These are phyloP conservation scores for Lentinula raphanica DNA, from an alignment of 768 basidiomycete species.

Conservation along the genomic window DNA sequence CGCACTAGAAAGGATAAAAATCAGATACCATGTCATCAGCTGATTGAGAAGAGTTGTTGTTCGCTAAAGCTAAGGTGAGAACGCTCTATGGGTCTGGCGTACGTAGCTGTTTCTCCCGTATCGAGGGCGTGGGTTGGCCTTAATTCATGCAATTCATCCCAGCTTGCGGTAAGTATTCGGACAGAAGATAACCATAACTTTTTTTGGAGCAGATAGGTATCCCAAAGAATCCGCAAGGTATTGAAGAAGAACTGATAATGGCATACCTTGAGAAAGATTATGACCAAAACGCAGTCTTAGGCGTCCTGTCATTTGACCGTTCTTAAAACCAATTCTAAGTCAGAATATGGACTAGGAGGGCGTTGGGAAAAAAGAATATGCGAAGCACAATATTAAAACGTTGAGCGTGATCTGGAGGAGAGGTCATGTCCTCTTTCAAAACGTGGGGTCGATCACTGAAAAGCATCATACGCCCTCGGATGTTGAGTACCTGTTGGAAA, in stretches of 20 bases:
- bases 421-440: neutral
- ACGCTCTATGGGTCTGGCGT: neutral
- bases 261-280: neutral
- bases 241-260: neutral
- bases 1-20: neutral
- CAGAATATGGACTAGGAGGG: neutral
- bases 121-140: neutral
- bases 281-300: neutral
- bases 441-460: neutral
- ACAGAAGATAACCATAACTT: neutral
- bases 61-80: neutral
- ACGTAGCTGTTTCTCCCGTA: neutral
- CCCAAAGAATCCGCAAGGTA: neutral
- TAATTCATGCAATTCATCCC: neutral
- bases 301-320: neutral
- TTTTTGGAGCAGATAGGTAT: neutral
- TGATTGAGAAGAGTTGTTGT: neutral
- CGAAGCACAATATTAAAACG: neutral
- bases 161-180: neutral
- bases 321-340: neutral
- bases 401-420: neutral
- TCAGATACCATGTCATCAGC: neutral
- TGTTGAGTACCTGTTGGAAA: neutral
- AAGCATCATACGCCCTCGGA: neutral
- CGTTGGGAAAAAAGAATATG: neutral